phyloP scores from a whole-genome alignment of 129 eudicot species.

The Helianthus tuberosus region DNA sequence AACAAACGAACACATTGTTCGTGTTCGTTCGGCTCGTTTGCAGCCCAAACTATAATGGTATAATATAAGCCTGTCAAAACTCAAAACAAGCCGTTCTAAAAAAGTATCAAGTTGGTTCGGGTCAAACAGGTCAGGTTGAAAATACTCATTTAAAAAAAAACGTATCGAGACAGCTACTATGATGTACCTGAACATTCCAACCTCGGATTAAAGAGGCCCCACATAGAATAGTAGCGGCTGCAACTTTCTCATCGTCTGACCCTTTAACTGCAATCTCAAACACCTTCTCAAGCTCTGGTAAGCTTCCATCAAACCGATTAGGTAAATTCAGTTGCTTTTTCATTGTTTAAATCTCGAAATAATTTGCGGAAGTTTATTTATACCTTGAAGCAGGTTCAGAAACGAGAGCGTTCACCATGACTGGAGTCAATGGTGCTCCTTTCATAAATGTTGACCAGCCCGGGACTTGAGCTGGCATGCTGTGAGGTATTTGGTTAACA shows the following conservation, averaged over 20 bases:
- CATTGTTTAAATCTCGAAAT: constrained; percentile 41
- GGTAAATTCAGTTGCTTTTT: constrained; percentile 84
- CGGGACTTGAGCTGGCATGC: constrained; percentile 69
- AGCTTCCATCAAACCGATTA: constrained; percentile 94
- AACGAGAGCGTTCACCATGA: constrained; percentile 67
- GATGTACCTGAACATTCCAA: constrained; percentile 62
- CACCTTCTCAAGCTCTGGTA: constrained; percentile 93
- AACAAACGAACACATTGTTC: no score
- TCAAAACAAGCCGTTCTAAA: no score
- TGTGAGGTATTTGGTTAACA: constrained; percentile 67
- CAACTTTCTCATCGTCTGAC: constrained; percentile 85
- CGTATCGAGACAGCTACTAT: constrained; percentile 41
- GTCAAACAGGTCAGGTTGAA: no score
- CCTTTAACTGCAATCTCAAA: constrained; percentile 88
- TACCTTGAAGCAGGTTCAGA: constrained; percentile 98
- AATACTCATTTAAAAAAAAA: no score
- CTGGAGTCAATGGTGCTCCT: constrained; percentile 68
- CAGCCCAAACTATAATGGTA: no score
- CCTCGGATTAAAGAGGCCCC: constrained; percentile 88
- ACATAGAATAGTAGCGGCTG: constrained; percentile 86
- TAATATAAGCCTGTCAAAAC: no score
- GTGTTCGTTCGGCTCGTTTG: no score
- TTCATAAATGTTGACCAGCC: constrained; percentile 96
- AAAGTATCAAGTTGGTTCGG: no score
- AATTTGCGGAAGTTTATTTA: background rate